Evolutionary conservation across 352 stramenopile species (phyloP), one percentile per base, ranked within the genome.

Genomic region (Phytophthora crassamura): DNA sequence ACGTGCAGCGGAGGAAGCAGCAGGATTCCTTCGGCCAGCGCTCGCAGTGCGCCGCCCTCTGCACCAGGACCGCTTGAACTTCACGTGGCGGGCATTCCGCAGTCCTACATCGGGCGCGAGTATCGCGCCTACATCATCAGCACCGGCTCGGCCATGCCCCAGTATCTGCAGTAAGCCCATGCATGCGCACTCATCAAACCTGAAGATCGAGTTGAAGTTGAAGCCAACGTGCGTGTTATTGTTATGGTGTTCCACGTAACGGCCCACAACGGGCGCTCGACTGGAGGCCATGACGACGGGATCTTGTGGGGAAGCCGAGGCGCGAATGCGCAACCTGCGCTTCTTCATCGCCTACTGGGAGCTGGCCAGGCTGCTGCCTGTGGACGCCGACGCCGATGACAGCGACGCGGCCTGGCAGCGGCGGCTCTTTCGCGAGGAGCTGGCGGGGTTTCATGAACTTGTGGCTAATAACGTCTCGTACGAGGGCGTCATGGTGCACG

Each of bases 61-160:
- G 18, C 61, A 41, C 40, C 52, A 3, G 34, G 16, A 18, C 48
- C 65, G 36, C 59, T 70, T 43, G 67, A 70, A 52, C 38, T 67
- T 42, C 60, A 70, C 46, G 60, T 54, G 43, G 48, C 48, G n/a
- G 42, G 58, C 56, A 82, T 88, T 55, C 66, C 78, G 16, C 56
- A 83, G 35, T 78, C 76, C 11, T 89, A 84, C 69, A 89, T 89
- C 36, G 80, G 74, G 5, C 69, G 71, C 22, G 80, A 89, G 59
- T 89, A 86, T 70, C 77, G 77, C 11, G 65, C 65, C 25, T 86
- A 78, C 50, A 72, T 89, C 40, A 18, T 70, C 18, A 66, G 63
- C 47, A 80, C 64, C 7, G 76, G 74, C 8, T 64, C 69, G 6
- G 14, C 61, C n/a, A 43, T 88, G 34, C 78, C 78, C 2, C 35